Evolutionary conservation across 805 yeast genomes (phyloP), one percentile per base, ranked within the genome.

Genomic region (Metschnikowia bowlesiae): DNA sequence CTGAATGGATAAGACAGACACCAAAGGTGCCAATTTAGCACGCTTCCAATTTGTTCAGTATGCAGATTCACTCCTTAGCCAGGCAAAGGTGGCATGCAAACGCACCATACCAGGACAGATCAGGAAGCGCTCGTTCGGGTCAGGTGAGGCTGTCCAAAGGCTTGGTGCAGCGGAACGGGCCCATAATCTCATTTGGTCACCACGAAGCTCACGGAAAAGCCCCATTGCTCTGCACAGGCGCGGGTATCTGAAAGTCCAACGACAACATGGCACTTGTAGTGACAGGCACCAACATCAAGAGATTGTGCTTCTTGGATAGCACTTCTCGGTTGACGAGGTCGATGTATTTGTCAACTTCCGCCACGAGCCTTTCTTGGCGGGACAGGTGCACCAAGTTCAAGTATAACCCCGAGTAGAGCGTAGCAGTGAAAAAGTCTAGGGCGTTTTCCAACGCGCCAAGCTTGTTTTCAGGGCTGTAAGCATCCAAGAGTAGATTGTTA

Each of bases 171-270:
- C 22, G 22, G 5, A 22, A 4, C 5, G 5, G 22, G 22, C 22
- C 22, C 22, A 22, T 22, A 13, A n/a, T 6, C 9, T n/a, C 8
- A 34, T n/a, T 9, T 8, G 14, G 36, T 34, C n/a, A 6, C 14
- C 16, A 16, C 6, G 6, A n/a, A 32, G 11, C 26, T 37, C 29
- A 37, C 39, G 8, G 39, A 2, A 22, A 11, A 14, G 6, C 36
- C 38, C 8, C 11, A 11, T 35, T 13, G 16, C 26, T 26, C 31
- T 22, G 38, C 3, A 10, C 26, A n/a, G 45, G 45, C 16, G 56
- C 67, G 1, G 83, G 82, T 3, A 83, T 67, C 55, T 78, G 75
- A 53, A 81, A 73, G 60, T 83, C 88, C 55, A 80, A 63, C 63
- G 85, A 79, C 6, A 83, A 63, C 61, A 75, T 83, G 1, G 82